Base-by-base conservation (phyloP, 306 rosid species). In the Luffa aegyptiaca region DNA sequence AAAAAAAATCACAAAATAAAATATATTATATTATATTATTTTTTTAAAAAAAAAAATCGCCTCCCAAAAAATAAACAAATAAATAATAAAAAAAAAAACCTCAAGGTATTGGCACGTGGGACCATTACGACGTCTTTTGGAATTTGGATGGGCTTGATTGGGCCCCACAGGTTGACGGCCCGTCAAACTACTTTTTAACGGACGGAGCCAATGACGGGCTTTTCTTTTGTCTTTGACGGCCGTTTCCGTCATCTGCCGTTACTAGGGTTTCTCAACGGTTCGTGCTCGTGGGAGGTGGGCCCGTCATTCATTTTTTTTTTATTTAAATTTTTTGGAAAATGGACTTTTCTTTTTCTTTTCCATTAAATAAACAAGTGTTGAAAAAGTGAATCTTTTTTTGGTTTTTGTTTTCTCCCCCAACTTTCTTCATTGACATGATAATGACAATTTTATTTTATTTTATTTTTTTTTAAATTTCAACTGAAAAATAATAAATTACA, bases 161-260 rank as follows among this genome's bases (percentile, higher is more conserved):
- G 72, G 73, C 45, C 73, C 73, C 73, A 18, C 49, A 66, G 2
- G 0, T 66, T 66, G 73, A 66, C 73, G 73, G 14, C 37, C 44
- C 4, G 55, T 69, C 36, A 42, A 69, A 69, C 75, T n/a, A 44
- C 75, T 5, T 41, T 69, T 44, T 44, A 69, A 69, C 75, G 75
- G 75, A 39, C 31, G 49, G 48, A 6, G 21, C 45, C 14, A 17
- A 37, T 17, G 31, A 17, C 45, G 49, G 73, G 3, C 53, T 20
- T 20, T 69, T 20, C 53, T 46, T 3, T 44, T 44, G 55, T 69
- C n/a, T 69, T 20, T 9, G 49, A 66, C 73, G 73, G 31, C 7
- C 49, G 73, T 37, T 42, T 5, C 75, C 53, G 75, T 69, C 36
- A 44, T 69, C 75, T 69, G n/a, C 75, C 75, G 75, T 69, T 69